Conservation (phyloP, 345 rosid species). For the Pugionium cornutum region DNA sequence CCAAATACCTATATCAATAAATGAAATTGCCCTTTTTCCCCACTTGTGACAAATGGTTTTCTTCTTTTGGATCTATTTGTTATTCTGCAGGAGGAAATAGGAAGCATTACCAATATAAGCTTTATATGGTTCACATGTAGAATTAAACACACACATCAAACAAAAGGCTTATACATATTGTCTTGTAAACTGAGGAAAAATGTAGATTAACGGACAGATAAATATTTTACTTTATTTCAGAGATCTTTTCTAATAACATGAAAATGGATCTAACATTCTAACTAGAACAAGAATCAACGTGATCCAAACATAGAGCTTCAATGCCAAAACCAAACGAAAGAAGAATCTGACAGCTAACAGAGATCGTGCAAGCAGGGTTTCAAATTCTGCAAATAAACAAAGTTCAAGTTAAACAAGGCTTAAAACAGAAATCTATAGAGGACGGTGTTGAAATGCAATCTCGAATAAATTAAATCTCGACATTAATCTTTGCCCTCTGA, state of each 20-base stretch:
- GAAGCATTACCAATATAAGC: slow-evolving; percentile 5
- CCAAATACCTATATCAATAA: slow-evolving; percentile 3
- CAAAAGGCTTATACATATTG: neutral
- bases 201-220: slow-evolving; percentile 5
- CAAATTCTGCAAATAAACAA: neutral
- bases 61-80: slow-evolving; percentile 24
- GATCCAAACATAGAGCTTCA: neutral
- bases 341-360: slow-evolving; percentile 18
- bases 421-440: slow-evolving; percentile 10
- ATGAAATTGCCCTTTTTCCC: neutral
- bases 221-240: slow-evolving; percentile 23
- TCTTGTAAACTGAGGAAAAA: no score
- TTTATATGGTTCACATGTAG: slow-evolving; percentile 16
- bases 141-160: neutral
- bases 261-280: slow-evolving; percentile 28
- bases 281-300: slow-evolving; percentile 9
- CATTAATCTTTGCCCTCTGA: slow-evolving; percentile 7
- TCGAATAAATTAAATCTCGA: slow-evolving; percentile 23
- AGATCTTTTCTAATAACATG: slow-evolving; percentile 10
- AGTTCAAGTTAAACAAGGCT: slow-evolving; percentile 1
- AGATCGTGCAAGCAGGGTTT: slow-evolving; percentile 27
- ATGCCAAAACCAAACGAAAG: neutral
- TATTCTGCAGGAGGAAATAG: slow-evolving; percentile 22
- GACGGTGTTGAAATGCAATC: slow-evolving; percentile 13
- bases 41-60: slow-evolving; percentile 5